Conservation (phyloP, 805 yeast species). For the Wickerhamomyces sydowiorum region DNA sequence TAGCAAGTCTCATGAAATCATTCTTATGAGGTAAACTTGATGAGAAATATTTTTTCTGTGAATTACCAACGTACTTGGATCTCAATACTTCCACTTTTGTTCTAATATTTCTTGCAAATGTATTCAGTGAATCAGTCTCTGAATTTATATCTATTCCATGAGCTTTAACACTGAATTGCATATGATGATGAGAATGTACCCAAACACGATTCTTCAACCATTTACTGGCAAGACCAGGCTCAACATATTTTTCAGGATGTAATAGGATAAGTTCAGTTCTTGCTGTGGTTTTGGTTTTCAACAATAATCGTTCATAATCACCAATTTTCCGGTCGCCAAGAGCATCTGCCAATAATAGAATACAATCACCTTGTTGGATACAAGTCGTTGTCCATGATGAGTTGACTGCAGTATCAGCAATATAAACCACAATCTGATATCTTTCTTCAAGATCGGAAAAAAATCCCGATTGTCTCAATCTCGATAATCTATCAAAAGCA, state of each 20-base stretch:
- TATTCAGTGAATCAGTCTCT: conserved; percentile 3
- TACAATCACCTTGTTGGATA: conserved; percentile 91
- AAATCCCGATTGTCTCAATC: conserved; percentile 80
- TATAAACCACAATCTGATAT: conserved; percentile 81
- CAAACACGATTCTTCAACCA: conserved; percentile 87
- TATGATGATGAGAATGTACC: conserved; percentile 92
- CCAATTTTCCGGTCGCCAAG: conserved; percentile 67
- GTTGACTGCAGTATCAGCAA: conserved; percentile 78
- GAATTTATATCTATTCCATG: conserved; percentile 9
- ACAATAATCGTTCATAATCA: conserved; percentile 73
- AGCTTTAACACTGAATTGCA: conserved; percentile 52
- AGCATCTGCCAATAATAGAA: conserved; percentile 85
- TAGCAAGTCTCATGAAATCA: conserved; percentile 85
- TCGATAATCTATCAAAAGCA: conserved; percentile 87
- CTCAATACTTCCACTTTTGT: conserved; percentile 31
- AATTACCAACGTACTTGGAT: conserved; percentile 21
- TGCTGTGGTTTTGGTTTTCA: conserved; percentile 76
- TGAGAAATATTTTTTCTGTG: conserved; percentile 21
- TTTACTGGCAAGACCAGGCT: conserved; percentile 75
- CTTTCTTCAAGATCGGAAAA: conserved; percentile 88
- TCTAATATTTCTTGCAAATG: conserved; percentile 23
- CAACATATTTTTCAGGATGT: conserved; percentile 78
- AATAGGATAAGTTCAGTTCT: conserved; percentile 80
- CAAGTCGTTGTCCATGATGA: conserved; percentile 92
- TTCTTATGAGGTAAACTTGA: conserved; percentile 55